A percentile compares a stretch with the other conserved stretches of the same genome.
Evolutionary conservation across 306 rosid genomes (phyloP).

Genomic region (Alnus rubra): DNA sequence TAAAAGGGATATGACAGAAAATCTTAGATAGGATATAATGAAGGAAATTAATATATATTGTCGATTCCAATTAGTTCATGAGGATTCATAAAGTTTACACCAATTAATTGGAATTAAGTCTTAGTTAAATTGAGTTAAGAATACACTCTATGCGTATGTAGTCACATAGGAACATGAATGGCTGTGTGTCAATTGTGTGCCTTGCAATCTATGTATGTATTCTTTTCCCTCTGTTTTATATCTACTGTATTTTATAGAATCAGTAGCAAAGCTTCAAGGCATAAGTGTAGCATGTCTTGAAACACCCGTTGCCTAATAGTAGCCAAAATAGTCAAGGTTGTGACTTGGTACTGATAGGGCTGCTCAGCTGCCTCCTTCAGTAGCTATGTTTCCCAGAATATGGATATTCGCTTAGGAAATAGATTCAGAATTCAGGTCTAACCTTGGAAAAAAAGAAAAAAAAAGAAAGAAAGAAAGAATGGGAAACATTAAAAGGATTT

Average conservation of each 20-base stretch:
- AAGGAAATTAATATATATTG: not conserved
- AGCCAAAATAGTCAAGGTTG: not conserved
- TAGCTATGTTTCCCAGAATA: not conserved
- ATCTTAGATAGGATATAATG: not conserved
- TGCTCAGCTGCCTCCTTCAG: not conserved
- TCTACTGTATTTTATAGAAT: not conserved
- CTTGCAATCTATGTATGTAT: not conserved
- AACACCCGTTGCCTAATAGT: not conserved
- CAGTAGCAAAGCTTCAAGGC: no score
- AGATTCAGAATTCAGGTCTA: not conserved
- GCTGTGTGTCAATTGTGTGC: not conserved
- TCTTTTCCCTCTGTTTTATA: not conserved
- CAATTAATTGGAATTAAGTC: not conserved
- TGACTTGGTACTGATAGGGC: not conserved
- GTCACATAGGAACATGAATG: not conserved
- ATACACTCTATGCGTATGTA: not conserved
- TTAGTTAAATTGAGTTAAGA: not conserved
- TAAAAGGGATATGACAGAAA: not conserved
- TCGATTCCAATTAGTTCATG: not conserved
- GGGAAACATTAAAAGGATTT: not conserved
- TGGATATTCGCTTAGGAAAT: not conserved
- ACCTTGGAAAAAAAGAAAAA: not conserved
- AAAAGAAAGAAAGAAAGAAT: not conserved
- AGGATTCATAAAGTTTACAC: not conserved
- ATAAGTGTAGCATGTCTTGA: not conserved